Evolutionary conservation across 2,329 filamentous ascomycete genomes (phyloP), one percentile per base, ranked within the genome.

Genomic region (Neocatenulostroma microsporum): DNA sequence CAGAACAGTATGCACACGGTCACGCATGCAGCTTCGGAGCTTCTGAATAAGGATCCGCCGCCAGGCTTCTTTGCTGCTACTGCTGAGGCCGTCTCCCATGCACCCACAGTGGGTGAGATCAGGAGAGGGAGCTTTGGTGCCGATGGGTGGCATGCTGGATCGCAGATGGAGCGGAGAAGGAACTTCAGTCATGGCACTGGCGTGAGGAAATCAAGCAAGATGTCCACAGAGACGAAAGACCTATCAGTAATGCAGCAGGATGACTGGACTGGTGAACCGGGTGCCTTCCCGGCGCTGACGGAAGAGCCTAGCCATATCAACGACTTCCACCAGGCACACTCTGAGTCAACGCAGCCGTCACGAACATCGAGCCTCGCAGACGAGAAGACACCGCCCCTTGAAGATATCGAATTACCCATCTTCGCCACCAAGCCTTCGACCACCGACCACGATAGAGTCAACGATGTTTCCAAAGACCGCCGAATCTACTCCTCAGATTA

Each of bases 41-140:
- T 41, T 10, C 28, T 44, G 21, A 21, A 21, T 3, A 25, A 21
- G 14, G 41, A 49, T 25, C 36, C 45, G 9, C 49, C 50, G 29
- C 31, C 39, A 26, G 47, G 49, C 14, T 51, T 51, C 31, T 37
- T 47, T n/a, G 62, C 65, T n/a, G 66, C 66, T 1, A 63, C 63
- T 2, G 65, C 63, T 10, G 53, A 48, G 6, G 55, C 55, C 5
- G 62, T 57, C 11, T 55, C 63, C 7, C 62, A 56, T 42, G 63
- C 65, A 11, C 66, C 65, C 4, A 63, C 63, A 1, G 37, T 68
- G 14, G 47, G 50, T 29, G 64, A 69, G 29, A 67, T 69, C 21
- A 53, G 66, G 28, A 51, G 49, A 26, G 47, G 51, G 17, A 49
- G 46, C 12, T 48, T 49, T 20, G 44, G 43, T 17, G n/a, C 34